Base-by-base conservation (phyloP, 768 basidiomycete species). In the Peribolospora baueri region DNA sequence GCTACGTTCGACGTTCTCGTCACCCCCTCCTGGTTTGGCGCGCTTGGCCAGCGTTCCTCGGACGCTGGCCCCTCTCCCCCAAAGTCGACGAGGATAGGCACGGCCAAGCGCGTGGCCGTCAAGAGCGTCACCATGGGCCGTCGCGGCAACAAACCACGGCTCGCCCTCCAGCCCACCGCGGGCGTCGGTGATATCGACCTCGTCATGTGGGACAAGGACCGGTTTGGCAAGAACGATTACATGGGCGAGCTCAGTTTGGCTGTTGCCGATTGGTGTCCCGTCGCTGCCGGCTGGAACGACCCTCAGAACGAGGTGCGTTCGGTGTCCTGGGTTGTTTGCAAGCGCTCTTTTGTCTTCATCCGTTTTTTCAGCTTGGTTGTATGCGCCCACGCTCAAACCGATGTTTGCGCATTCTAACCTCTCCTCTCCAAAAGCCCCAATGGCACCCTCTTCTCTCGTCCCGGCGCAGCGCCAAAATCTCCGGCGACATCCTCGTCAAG, bases 161-260 rank as follows among this genome's bases (percentile, higher is more conserved):
- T 47, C 25, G 56, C 57, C 5, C 25, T 64, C 4, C 62, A 41
- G 48, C 57, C 60, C 42, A 54, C 51, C 14, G 38, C 57, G 42
- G 59, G 51, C 4, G 25, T 57, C 36, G 8, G 41, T 13, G 56
- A 53, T 2, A 41, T 95, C 47, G 88, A 95, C 67, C 70, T 86
- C 42, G 79, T 93, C 9, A 73, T 88, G 0, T 98, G 91, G 90
- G 88, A 90, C 68, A 87, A 81, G 70, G 90, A 95, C 67, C 66
- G 70, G 41, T 71, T 84, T 60, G 66, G 87, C 62, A 76, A 73
- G 62, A 93, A 88, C 69, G 91, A 95, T 48, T 98, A 93, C 65
- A 73, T 98, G 11, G 93, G 93, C 11, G 91, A 98, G 67, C 75
- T 76, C 4, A 75, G 80, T 0, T 60, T 95, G 5, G 75, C 77